phyloP scores from a whole-genome alignment of 192 early-diverging fungal genomes.

The Coemansia asiatica region DNA sequence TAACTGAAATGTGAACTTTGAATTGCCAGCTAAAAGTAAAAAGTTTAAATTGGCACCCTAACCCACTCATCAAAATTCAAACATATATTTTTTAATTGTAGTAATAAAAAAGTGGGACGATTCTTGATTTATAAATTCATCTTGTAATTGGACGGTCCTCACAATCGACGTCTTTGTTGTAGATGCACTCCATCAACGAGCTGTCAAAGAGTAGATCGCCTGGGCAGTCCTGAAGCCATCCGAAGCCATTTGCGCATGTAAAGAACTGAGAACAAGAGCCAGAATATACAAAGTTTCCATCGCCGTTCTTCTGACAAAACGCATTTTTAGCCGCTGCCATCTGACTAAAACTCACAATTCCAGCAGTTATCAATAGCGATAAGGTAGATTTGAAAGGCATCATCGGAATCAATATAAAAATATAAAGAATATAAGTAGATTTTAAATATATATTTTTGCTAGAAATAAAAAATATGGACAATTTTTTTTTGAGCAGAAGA shows the following conservation, averaged over 20 bases:
- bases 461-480: no score
- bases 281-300: constrained; percentile 36
- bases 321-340: constrained; percentile 19
- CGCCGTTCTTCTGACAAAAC: constrained; percentile 34
- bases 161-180: constrained; percentile 34
- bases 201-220: constrained; percentile 40
- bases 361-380: neutral
- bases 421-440: neutral
- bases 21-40: no score
- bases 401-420: neutral
- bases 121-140: neutral
- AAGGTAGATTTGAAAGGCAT: neutral
- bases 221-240: constrained; percentile 41
- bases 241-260: constrained; percentile 46
- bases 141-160: constrained; percentile 14
- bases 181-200: constrained; percentile 37
- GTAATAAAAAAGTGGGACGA: no score
- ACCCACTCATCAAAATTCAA: no score
- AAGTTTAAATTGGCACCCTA: no score
- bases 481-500: no score
- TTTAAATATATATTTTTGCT: no score
- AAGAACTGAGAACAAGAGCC: constrained; percentile 41
- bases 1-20: no score
- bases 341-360: neutral
- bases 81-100: no score